These are phyloP conservation scores for Sophora flavescens DNA, from an alignment of 306 rosid species.

Conservation along the genomic window DNA sequence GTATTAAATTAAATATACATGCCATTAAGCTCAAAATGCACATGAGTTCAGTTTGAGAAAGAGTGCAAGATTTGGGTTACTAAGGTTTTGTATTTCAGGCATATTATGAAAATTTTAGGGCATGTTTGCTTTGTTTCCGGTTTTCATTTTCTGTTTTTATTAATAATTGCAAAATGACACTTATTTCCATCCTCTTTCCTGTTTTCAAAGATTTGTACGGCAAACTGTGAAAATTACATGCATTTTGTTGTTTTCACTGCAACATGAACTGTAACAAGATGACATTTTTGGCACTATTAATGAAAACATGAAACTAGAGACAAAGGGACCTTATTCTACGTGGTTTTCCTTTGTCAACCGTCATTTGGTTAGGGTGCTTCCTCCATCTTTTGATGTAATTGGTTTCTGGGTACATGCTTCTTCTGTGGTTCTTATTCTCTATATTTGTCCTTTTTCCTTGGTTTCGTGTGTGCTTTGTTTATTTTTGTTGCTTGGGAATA, in stretches of 20 bases:
- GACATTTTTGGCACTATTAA: no score
- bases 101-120: background rate
- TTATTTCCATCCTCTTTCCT: no score
- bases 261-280: no score
- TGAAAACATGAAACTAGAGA: no score
- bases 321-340: no score
- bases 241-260: no score
- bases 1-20: background rate
- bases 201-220: no score
- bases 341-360: background rate
- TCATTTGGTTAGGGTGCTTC: no score
- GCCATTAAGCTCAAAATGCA: background rate
- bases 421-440: background rate
- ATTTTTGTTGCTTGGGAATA: background rate
- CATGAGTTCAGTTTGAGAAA: background rate
- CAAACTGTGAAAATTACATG: no score
- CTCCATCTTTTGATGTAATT: background rate
- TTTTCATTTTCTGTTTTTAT: no score
- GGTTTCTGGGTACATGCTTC: background rate
- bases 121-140: no score
- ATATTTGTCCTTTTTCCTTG: background rate
- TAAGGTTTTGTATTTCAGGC: background rate
- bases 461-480: background rate
- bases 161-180: no score
- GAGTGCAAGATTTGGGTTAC: background rate